Conservation (phyloP, 805 yeast genomes). For the Metschnikowia chrysomelidarum region DNA sequence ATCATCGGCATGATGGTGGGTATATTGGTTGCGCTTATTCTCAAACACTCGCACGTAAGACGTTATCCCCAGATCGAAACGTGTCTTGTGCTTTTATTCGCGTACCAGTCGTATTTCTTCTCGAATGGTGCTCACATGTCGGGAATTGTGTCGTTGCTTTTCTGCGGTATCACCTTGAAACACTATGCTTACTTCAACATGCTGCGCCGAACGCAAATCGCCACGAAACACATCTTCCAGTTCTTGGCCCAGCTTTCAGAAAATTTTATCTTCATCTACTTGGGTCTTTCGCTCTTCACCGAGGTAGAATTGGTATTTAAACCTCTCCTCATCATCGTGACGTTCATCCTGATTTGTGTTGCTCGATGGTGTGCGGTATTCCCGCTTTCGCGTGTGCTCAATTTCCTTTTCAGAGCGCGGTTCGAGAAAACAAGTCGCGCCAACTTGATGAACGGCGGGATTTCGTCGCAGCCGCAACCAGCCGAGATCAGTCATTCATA, state of each 20-base stretch:
- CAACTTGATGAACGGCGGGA: constrained; percentile 37
- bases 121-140: constrained; percentile 99
- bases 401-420: constrained; percentile 69
- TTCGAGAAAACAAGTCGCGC: constrained; percentile 39
- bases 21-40: constrained; percentile 78
- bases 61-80: constrained; percentile 97
- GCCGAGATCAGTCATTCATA: constrained; percentile 94
- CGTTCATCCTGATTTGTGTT: constrained; percentile 86
- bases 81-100: constrained; percentile 83
- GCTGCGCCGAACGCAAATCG: constrained; percentile 96
- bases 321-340: constrained; percentile 86
- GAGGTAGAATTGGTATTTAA: constrained; percentile 94
- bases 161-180: constrained; percentile 94
- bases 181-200: constrained; percentile 97
- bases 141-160: constrained; percentile 90
- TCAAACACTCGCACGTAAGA: constrained; percentile 90
- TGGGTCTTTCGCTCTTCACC: constrained; percentile 92
- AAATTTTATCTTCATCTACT: constrained; percentile 92
- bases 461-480: constrained; percentile 44
- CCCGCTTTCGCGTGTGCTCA: constrained; percentile 83
- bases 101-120: constrained; percentile 94
- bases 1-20: constrained; percentile 89
- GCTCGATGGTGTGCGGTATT: constrained; percentile 98
- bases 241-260: constrained; percentile 92
- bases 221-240: constrained; percentile 93